A percentile compares a stretch with the other conserved stretches of the same genome.
These are phyloP conservation scores for Ricinus communis DNA, from an alignment of 345 rosid species.

Conservation along the genomic window DNA sequence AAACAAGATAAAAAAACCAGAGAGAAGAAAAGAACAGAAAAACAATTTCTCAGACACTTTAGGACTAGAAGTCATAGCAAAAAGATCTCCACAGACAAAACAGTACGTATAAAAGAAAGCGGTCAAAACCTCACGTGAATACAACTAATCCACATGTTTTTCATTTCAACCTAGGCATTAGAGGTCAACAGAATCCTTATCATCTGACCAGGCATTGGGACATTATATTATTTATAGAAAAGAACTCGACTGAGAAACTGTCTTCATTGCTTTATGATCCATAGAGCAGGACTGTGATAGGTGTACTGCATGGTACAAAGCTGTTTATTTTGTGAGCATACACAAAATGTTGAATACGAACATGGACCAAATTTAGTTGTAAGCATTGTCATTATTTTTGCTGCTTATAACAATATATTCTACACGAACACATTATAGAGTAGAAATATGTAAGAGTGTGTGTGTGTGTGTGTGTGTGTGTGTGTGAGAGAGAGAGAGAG, in stretches of 20 bases:
- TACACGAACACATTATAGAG: neutral
- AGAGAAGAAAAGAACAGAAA: constrained; percentile 5
- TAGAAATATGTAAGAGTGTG: no score
- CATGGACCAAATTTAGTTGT: neutral
- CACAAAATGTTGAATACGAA: no score
- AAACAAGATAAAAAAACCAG: constrained; percentile 24
- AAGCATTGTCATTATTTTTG: constrained; percentile 5
- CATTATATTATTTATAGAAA: neutral
- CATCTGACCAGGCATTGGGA: neutral
- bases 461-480: neutral
- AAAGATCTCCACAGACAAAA: neutral
- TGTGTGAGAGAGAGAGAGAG: neutral
- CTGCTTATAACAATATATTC: neutral
- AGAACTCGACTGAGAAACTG: neutral
- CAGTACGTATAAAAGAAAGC: neutral
- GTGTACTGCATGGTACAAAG: neutral
- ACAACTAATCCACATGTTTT: neutral
- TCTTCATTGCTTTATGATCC: neutral
- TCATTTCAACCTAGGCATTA: neutral
- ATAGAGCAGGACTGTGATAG: neutral
- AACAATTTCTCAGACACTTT: neutral
- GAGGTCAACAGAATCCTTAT: neutral
- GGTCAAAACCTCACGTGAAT: neutral
- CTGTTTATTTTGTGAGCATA: neutral
- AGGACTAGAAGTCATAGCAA: neutral